These are phyloP conservation scores for Exophiala lecanii-corni DNA, from an alignment of 2,329 filamentous ascomycete genomes.

Conservation along the genomic window DNA sequence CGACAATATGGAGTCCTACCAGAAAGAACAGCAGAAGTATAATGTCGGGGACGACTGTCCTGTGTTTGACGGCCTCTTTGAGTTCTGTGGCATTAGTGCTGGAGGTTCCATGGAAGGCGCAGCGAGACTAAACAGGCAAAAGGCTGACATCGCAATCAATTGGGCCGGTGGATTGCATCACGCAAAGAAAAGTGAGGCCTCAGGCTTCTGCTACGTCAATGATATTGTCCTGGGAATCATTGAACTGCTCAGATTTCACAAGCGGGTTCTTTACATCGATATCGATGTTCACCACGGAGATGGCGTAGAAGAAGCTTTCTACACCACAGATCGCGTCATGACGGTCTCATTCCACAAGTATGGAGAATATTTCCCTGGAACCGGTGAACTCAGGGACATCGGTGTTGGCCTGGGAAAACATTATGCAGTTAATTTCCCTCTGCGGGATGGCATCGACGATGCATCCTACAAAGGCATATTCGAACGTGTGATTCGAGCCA, in stretches of 20 bases:
- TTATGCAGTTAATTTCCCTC: conserved; percentile 65
- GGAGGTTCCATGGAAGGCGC: conserved; percentile 68
- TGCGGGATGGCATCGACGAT: conserved; percentile 66
- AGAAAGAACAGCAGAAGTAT: conserved; percentile 80
- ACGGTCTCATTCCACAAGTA: conserved; percentile 70
- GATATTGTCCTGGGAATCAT: conserved; percentile 64
- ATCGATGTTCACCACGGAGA: conserved; percentile 66
- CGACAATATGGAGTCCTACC: conserved; percentile 94
- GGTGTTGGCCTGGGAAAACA: conserved; percentile 64
- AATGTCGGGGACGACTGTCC: conserved; percentile 63
- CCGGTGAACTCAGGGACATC: conserved; percentile 64
- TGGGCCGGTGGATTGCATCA: conserved; percentile 97
- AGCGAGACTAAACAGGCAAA: conserved; percentile 61
- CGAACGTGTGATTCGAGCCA: conserved; percentile 61
- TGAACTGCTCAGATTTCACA: conserved; percentile 59
- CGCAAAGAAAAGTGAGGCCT: conserved; percentile 90
- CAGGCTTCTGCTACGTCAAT: conserved; percentile 98
- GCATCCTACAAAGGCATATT: conserved; percentile 64
- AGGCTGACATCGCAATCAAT: conserved; percentile 66
- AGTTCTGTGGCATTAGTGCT: conserved; percentile 66
- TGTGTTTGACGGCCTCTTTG: conserved; percentile 66
- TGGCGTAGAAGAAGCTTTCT: conserved; percentile 67
- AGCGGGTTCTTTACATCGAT: conserved; percentile 62
- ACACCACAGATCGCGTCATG: conserved; percentile 68
- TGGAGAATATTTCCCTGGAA: conserved; percentile 67